phyloP scores from a whole-genome alignment of 352 stramenopile genomes.

The Pythium dissimile region DNA sequence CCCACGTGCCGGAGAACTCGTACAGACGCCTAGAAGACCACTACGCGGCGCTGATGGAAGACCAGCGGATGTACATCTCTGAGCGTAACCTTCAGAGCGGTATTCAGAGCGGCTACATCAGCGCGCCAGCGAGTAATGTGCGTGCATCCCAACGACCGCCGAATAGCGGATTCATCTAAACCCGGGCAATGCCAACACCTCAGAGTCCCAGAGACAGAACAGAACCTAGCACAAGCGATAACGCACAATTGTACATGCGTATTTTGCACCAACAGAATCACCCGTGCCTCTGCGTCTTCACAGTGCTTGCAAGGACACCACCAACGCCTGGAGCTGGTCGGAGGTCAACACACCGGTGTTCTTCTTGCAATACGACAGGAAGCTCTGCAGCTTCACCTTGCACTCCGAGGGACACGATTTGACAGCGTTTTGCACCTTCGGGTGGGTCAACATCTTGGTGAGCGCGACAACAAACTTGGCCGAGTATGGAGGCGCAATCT shows the following conservation, averaged over 20 bases:
- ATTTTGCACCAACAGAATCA: no score
- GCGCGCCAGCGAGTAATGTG: neutral
- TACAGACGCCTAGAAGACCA: slow-evolving; percentile 70
- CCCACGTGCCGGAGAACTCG: slow-evolving; percentile 42
- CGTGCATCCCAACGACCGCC: neutral
- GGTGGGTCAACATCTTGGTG: slow-evolving; percentile 74
- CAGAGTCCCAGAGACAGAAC: no score
- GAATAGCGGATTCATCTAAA: neutral
- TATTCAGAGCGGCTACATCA: neutral
- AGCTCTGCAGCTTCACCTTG: slow-evolving; percentile 69
- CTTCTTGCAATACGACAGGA: slow-evolving; percentile 68
- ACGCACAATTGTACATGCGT: no score
- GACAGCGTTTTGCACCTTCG: slow-evolving; percentile 81
- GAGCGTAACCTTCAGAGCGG: slow-evolving; percentile 22
- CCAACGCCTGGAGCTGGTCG: slow-evolving; percentile 65
- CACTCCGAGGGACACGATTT: slow-evolving; percentile 76
- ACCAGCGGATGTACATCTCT: slow-evolving; percentile 51
- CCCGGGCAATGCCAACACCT: no score
- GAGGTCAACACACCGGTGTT: slow-evolving; percentile 49
- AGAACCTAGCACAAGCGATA: no score
- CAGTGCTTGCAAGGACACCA: slow-evolving; percentile 39
- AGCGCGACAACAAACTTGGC: slow-evolving; percentile 67
- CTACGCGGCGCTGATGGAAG: slow-evolving; percentile 64
- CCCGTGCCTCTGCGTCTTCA: no score
- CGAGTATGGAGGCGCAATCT: slow-evolving; percentile 75